A percentile compares a stretch with the other conserved stretches of the same genome.
phyloP scores from a whole-genome alignment of 2,329 filamentous ascomycete genomes.

The Paraconiothyrium brasiliense region DNA sequence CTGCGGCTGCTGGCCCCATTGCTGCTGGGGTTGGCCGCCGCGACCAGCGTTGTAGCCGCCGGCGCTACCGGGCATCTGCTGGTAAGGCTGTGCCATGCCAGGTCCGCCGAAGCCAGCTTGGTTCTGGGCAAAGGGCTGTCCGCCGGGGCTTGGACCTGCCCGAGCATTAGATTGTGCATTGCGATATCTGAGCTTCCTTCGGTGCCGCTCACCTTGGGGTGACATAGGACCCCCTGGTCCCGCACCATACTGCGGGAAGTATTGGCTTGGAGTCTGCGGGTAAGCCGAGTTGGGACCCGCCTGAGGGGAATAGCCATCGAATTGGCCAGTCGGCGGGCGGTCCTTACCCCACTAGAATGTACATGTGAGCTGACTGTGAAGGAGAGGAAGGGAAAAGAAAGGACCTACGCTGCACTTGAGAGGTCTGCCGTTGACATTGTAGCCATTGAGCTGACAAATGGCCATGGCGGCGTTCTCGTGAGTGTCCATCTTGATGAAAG shows the following conservation, averaged over 20 bases:
- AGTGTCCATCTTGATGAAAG: constrained; percentile 99
- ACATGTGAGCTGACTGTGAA: constrained; percentile 36
- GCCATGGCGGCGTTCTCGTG: constrained; percentile 99
- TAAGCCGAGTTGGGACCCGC: constrained; percentile 77
- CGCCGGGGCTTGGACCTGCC: constrained; percentile 65
- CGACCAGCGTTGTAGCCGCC: constrained; percentile 79
- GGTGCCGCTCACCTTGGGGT: constrained; percentile 61
- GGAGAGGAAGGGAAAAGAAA: constrained; percentile 45
- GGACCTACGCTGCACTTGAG: constrained; percentile 96
- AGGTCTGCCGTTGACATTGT: constrained; percentile 96
- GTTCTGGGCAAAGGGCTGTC: constrained; percentile 67
- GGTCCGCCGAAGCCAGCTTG: constrained; percentile 71
- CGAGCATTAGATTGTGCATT: constrained; percentile 49
- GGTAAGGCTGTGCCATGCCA: constrained; percentile 60
- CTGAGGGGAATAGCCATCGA: constrained; percentile 85
- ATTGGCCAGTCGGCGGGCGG: constrained; percentile 84
- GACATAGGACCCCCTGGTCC: constrained; percentile 63
- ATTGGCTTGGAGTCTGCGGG: constrained; percentile 79
- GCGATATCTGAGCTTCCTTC: constrained; percentile 48
- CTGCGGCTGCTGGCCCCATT: constrained; percentile 63
- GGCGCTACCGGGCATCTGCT: constrained; percentile 69
- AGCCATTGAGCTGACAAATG: constrained; percentile 97
- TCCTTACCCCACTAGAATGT: constrained; percentile 93
- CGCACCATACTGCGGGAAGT: constrained; percentile 95
- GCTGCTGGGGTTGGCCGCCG: constrained; percentile 66